These are phyloP conservation scores for Trichosporon sp. DNA, from an alignment of 1,284 basidiomycete species.

Conservation along the genomic window DNA sequence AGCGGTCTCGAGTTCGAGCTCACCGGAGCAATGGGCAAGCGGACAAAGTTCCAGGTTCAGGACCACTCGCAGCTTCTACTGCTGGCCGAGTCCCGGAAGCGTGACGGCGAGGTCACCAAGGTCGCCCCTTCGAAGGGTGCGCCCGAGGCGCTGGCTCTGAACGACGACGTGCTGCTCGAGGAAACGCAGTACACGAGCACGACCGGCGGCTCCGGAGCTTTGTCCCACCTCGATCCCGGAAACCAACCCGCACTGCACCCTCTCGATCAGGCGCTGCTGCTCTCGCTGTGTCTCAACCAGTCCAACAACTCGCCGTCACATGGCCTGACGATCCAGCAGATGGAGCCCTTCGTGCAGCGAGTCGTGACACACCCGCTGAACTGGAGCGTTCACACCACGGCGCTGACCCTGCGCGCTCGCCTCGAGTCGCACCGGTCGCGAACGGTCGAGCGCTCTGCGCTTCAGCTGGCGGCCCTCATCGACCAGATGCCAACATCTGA, in stretches of 20 bases:
- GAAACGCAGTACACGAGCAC: constrained; percentile 75
- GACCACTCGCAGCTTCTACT: constrained; percentile 87
- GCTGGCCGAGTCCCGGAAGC: constrained; percentile 74
- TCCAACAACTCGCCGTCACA: constrained; percentile 79
- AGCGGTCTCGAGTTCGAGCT: constrained; percentile 84
- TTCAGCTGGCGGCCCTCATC: constrained; percentile 87
- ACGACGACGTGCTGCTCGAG: constrained; percentile 96
- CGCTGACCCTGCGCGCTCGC: constrained; percentile 79
- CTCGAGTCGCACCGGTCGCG: constrained; percentile 79
- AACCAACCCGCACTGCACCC: constrained; percentile 81
- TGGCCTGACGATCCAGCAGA: constrained; percentile 82
- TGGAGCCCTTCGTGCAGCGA: constrained; percentile 80
- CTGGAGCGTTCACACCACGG: constrained; percentile 93
- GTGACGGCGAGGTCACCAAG: constrained; percentile 45
- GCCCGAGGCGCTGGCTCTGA: constrained; percentile 76
- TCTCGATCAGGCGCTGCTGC: constrained; percentile 82
- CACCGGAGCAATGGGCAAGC: constrained; percentile 86
- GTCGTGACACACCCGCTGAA: constrained; percentile 81
- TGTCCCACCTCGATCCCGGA: constrained; percentile 67
- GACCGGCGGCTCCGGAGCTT: constrained; percentile 35
- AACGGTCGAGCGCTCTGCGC: constrained; percentile 79
- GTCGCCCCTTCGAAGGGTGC: constrained; percentile 43
- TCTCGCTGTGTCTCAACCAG: constrained; percentile 83
- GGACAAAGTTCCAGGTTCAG: constrained; percentile 87
- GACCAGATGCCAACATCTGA: constrained; percentile 91